Percentiles rank a stretch among this genome's conserved stretches.
phyloP scores from a whole-genome alignment of 768 basidiomycete species.

The Collybiopsis confluens region DNA sequence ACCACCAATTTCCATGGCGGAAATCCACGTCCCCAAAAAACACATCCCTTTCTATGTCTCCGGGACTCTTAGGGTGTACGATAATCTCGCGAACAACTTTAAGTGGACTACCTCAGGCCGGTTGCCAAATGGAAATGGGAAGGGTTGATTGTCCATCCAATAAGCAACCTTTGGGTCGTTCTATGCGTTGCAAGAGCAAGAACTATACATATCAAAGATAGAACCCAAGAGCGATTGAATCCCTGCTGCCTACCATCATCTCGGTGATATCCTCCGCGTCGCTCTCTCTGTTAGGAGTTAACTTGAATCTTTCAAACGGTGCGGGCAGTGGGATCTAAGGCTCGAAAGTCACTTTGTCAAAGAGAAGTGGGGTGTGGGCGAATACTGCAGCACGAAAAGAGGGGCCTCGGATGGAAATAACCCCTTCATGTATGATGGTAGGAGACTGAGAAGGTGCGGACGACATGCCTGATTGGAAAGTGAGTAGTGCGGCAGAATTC shows the following conservation, averaged over 20 bases:
- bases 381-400: not conserved
- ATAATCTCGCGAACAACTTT: conserved; percentile 8
- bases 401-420: not conserved
- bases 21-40: conserved; percentile 13
- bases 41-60: not conserved
- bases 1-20: not conserved
- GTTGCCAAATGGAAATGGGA: conserved; percentile 3
- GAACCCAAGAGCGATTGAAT: not conserved
- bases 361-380: conserved; percentile 11
- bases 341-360: conserved; percentile 6
- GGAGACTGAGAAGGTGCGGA: not conserved
- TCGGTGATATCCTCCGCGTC: conserved; percentile 9
- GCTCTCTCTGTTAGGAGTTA: conserved; percentile 9
- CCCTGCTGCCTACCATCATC: conserved; percentile 11
- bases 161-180: conserved; percentile 15
- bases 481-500: too few species aligned
- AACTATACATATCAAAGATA: not conserved
- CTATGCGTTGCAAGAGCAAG: too few species aligned
- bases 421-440: not conserved
- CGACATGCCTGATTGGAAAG: too few species aligned
- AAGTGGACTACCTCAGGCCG: not conserved
- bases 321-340: conserved; percentile 13
- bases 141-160: conserved; percentile 11
- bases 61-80: not conserved
- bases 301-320: conserved; percentile 10